A percentile compares a stretch with the other conserved stretches of the same genome.
phyloP scores from a whole-genome alignment of 257 asterid genomes.

The Lithospermum erythrorhizon region DNA sequence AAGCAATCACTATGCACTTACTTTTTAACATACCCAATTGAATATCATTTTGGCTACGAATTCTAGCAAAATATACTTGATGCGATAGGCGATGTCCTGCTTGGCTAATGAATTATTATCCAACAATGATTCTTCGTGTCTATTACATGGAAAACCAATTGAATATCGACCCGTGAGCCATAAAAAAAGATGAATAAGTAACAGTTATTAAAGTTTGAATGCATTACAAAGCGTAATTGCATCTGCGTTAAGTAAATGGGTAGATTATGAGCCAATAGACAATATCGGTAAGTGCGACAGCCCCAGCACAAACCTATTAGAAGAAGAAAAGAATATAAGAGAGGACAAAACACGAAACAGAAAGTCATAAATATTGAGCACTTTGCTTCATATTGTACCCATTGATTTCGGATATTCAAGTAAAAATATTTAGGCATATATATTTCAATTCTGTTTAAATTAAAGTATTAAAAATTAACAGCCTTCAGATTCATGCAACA shows the following conservation, averaged over 20 bases:
- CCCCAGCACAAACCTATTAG: constrained; percentile 68
- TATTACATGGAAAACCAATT: too few relatives aligned
- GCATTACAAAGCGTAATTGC: constrained; percentile 54
- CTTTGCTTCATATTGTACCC: background rate
- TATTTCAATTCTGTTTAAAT: too few relatives aligned
- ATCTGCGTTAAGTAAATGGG: constrained; percentile 31
- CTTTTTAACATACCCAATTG: background rate
- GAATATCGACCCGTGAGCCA: background rate
- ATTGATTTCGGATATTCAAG: background rate
- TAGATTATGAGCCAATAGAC: constrained; percentile 55
- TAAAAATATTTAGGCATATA: too few relatives aligned
- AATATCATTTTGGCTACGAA: background rate
- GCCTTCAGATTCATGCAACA: too few relatives aligned
- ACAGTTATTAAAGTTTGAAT: background rate
- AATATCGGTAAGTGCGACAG: constrained; percentile 60
- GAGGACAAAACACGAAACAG: background rate
- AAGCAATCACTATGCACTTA: background rate
- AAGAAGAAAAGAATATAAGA: constrained; percentile 8
- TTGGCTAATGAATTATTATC: background rate
- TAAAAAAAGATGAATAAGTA: background rate
- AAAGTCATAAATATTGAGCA: background rate
- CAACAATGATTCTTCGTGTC: background rate
- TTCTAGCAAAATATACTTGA: background rate
- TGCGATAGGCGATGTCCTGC: too few relatives aligned
- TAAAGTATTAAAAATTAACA: too few relatives aligned